Evolutionary conservation across 768 basidiomycete species (phyloP).

Genomic region (Naematelia aurantialba): DNA sequence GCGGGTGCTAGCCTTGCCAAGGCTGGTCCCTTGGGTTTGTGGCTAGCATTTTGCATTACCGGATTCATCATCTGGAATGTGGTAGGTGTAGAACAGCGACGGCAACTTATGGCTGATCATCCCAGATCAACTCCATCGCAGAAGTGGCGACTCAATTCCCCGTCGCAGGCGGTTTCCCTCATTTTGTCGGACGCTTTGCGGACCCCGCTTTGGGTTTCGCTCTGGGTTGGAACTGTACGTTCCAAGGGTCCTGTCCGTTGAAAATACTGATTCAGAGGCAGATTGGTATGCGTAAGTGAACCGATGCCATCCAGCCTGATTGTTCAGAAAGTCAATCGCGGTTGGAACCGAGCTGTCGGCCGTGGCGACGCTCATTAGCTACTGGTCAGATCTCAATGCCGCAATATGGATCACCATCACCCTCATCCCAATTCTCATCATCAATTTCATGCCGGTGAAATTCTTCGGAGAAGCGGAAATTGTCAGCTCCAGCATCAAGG

Average conservation of each 20-base stretch:
- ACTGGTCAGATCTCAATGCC: constrained; percentile 24
- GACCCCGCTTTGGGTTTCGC: constrained; percentile 30
- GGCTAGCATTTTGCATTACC: background rate
- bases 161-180: constrained; percentile 26
- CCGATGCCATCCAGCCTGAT: background rate
- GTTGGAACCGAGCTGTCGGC: constrained; percentile 6
- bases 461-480: background rate
- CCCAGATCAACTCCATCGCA: too few species aligned
- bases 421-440: constrained; percentile 23
- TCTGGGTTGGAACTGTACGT: constrained; percentile 30
- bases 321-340: background rate
- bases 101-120: too few species aligned
- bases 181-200: constrained; percentile 19
- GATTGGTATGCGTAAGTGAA: background rate
- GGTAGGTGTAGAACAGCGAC: too few species aligned
- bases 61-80: background rate
- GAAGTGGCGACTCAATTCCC: constrained; percentile 58
- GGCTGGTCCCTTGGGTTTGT: background rate
- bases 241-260: constrained; percentile 26
- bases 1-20: background rate
- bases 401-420: constrained; percentile 23
- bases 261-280: background rate
- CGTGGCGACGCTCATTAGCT: constrained; percentile 17
- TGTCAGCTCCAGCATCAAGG: constrained; percentile 34
- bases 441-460: constrained; percentile 7